Conservation (phyloP, 345 rosid species). For the Hibiscus syriacus region DNA sequence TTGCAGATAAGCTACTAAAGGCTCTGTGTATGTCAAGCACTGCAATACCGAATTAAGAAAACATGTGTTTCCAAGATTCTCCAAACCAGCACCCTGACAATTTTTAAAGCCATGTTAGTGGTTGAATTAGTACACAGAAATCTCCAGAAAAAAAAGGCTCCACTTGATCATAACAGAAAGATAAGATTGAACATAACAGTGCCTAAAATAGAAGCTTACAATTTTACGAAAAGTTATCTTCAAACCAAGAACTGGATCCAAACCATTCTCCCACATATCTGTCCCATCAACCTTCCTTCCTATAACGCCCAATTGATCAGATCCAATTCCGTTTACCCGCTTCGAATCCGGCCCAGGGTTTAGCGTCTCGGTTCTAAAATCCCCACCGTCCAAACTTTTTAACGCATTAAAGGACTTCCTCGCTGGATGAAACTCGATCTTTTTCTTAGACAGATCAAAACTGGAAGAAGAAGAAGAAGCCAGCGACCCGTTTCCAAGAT, state of each 20-base stretch:
- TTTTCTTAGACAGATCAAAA: conserved; percentile 18
- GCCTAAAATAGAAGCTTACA: conserved; percentile 39
- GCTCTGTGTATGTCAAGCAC: conserved; percentile 92
- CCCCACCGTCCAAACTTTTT: conserved; percentile 19
- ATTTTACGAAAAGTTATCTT: conserved; percentile 58
- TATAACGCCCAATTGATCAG: conserved; percentile 2
- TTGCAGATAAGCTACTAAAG: conserved; percentile 82
- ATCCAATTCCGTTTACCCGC: conserved; percentile 6
- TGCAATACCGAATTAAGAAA: conserved; percentile 92
- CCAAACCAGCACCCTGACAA: too few relatives aligned
- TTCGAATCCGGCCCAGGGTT: conserved; percentile 38
- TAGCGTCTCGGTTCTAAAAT: conserved; percentile 68
- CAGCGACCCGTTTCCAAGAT: conserved; percentile 28
- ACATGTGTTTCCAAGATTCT: conserved; percentile 99
- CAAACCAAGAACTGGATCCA: conserved; percentile 69
- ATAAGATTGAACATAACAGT: too few relatives aligned
- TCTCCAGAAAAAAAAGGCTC: too few relatives aligned
- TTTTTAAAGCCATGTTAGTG: too few relatives aligned
- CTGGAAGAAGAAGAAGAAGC: conserved; percentile 20
- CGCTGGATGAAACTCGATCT: conserved; percentile 60
- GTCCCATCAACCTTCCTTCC: too few relatives aligned
- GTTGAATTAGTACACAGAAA: too few relatives aligned
- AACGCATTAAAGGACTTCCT: conserved; percentile 51
- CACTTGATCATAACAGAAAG: too few relatives aligned
- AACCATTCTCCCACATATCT: conserved; percentile 43